phyloP scores from a whole-genome alignment of 2,329 filamentous ascomycete genomes.

The Bipolaris oryzae region DNA sequence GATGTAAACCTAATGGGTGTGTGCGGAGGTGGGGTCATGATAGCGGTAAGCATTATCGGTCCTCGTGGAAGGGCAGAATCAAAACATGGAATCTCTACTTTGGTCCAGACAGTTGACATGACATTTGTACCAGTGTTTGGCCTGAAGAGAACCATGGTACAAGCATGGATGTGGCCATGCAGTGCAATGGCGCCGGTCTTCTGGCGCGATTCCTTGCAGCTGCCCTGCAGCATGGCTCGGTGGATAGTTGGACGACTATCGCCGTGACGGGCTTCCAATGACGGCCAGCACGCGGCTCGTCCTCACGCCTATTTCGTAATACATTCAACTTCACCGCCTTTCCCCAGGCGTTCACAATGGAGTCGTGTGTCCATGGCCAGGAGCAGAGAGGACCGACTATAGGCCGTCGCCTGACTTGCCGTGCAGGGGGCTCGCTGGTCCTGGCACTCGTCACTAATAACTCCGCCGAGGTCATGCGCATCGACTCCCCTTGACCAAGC shows the following conservation, averaged over 20 bases:
- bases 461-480: slow-evolving; percentile 35
- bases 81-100: background rate
- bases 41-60: no score
- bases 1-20: background rate
- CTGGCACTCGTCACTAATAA: slow-evolving; percentile 7
- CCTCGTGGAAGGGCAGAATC: background rate
- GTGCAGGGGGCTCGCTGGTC: slow-evolving; percentile 13
- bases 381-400: slow-evolving; percentile 23
- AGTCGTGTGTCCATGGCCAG: slow-evolving; percentile 1
- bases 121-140: background rate
- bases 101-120: background rate
- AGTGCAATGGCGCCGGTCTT: background rate
- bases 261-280: slow-evolving; percentile 6
- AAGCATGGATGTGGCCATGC: background rate
- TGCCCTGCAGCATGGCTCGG: slow-evolving; percentile 1
- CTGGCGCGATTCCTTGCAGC: slow-evolving; percentile 2
- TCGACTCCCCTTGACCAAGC: slow-evolving; percentile 15
- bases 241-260: background rate
- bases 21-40: background rate
- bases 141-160: background rate
- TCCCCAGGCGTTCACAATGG: slow-evolving; percentile 18
- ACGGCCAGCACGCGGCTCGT: slow-evolving; percentile 27
- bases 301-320: slow-evolving; percentile 15
- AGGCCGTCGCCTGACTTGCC: slow-evolving; percentile 28
- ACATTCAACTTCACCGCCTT: slow-evolving; percentile 16